phyloP scores from a whole-genome alignment of 805 yeast genomes.

The Barnettozyma populi region DNA sequence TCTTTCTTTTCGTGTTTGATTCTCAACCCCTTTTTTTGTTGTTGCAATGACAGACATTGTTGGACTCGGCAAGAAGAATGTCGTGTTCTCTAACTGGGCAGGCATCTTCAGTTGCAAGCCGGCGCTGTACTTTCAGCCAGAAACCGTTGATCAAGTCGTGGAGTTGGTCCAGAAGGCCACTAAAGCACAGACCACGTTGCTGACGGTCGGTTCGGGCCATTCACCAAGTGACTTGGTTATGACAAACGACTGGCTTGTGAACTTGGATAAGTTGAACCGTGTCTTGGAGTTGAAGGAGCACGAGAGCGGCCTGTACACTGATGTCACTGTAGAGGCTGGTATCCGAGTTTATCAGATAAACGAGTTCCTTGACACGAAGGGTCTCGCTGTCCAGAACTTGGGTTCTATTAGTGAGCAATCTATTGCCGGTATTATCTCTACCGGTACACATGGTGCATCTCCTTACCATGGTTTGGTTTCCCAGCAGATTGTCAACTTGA shows the following conservation, averaged over 20 bases:
- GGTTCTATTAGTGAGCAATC: slow-evolving; percentile 95
- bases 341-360: slow-evolving; percentile 71
- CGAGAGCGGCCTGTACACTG: slow-evolving; percentile 65
- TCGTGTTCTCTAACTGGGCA: slow-evolving; percentile 65
- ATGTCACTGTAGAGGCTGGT: slow-evolving; percentile 94
- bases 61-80: slow-evolving; percentile 29
- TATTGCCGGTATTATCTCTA: slow-evolving; percentile 90
- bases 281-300: slow-evolving; percentile 45
- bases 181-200: slow-evolving; percentile 53
- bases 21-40: background rate
- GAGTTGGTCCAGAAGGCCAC: slow-evolving; percentile 64
- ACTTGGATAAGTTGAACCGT: slow-evolving; percentile 68
- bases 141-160: slow-evolving; percentile 58
- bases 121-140: slow-evolving; percentile 74
- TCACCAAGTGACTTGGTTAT: slow-evolving; percentile 90
- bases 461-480: slow-evolving; percentile 88
- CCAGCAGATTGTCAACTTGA: slow-evolving; percentile 77
- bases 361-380: slow-evolving; percentile 52
- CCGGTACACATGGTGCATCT: slow-evolving; percentile 96
- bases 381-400: slow-evolving; percentile 80
- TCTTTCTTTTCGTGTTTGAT: background rate
- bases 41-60: slow-evolving; percentile 12
- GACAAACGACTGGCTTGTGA: slow-evolving; percentile 84
- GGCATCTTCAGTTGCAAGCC: slow-evolving; percentile 79
- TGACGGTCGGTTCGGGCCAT: slow-evolving; percentile 90